These are phyloP conservation scores for Erucastrum elatum DNA, from an alignment of 345 rosid genomes.

Conservation along the genomic window DNA sequence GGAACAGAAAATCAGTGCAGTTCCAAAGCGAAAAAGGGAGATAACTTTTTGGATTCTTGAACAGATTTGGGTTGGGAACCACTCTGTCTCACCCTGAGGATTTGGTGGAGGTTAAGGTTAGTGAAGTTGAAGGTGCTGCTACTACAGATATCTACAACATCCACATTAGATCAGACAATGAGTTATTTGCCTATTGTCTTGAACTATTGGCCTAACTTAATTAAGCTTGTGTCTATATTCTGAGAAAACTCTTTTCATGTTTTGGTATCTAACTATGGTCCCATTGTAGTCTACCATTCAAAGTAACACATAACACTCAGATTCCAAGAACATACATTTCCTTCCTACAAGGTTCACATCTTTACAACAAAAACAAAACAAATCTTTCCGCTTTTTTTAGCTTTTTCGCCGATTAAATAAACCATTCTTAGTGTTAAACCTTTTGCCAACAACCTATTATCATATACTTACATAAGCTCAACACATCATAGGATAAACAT, in stretches of 20 bases:
- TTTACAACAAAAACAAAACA: slow-evolving; percentile 27
- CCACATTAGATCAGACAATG: slow-evolving; percentile 52
- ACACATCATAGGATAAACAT: slow-evolving; percentile 23
- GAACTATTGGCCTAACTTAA: neutral
- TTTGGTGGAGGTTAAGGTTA: slow-evolving; percentile 63
- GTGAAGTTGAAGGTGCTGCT: slow-evolving; percentile 51
- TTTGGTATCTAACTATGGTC: slow-evolving; percentile 34
- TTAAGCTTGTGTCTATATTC: neutral
- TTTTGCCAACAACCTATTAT: neutral
- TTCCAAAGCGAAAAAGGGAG: slow-evolving; percentile 43
- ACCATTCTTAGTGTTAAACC: neutral
- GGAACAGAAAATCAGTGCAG: slow-evolving; percentile 60
- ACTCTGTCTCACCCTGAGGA: slow-evolving; percentile 35
- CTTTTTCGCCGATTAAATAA: neutral
- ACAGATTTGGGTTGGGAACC: slow-evolving; percentile 53
- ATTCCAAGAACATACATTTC: slow-evolving; percentile 25
- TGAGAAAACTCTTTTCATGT: neutral
- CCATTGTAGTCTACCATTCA: slow-evolving; percentile 43
- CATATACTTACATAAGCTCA: slow-evolving; percentile 9
- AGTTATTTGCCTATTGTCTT: slow-evolving; percentile 31
- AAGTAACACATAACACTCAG: slow-evolving; percentile 14
- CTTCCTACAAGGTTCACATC: slow-evolving; percentile 31
- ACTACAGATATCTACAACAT: slow-evolving; percentile 56
- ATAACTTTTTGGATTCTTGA: slow-evolving; percentile 51
- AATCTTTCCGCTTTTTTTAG: neutral